Percentiles rank a stretch among this genome's conserved stretches.
Evolutionary conservation across 1,284 basidiomycete genomes (phyloP).

Genomic region (Thecaphora frezii): DNA sequence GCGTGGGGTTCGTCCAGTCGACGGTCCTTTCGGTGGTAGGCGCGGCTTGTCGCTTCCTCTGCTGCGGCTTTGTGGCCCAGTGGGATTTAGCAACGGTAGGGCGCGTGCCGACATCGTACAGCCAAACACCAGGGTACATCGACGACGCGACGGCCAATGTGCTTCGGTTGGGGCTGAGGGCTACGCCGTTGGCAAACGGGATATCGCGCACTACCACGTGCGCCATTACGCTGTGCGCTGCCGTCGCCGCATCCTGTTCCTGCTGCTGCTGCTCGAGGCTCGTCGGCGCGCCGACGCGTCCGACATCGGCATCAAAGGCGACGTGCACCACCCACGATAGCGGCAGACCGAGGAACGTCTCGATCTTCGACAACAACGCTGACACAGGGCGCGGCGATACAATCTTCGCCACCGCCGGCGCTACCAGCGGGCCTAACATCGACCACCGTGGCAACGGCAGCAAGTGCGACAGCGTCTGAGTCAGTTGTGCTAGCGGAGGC

Average conservation of each 20-base stretch:
- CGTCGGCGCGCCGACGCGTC: background rate
- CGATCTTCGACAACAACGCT: constrained; percentile 61
- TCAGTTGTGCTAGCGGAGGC: background rate
- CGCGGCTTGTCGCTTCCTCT: background rate
- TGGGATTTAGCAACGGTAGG: background rate
- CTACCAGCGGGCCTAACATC: background rate
- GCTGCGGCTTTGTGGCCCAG: background rate
- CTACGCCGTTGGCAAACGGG: constrained; percentile 71
- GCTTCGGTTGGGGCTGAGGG: constrained; percentile 64
- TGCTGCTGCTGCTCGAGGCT: background rate
- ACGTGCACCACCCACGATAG: constrained; percentile 63
- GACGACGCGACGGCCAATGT: constrained; percentile 67
- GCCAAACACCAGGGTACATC: constrained; percentile 62
- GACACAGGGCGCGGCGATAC: constrained; percentile 1
- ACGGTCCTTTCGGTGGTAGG: constrained; percentile 41
- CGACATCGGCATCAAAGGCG: constrained; percentile 14
- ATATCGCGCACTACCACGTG: constrained; percentile 63
- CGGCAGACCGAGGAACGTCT: constrained; percentile 67
- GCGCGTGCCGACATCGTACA: constrained; percentile 64
- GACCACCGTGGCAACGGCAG: background rate
- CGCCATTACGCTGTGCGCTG: constrained; percentile 6
- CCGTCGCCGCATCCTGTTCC: background rate
- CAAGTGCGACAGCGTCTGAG: background rate
- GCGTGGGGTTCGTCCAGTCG: background rate
- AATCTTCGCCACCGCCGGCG: background rate